Conservation (phyloP, 208 protist species). For the Tritrichomonas musculus region DNA sequence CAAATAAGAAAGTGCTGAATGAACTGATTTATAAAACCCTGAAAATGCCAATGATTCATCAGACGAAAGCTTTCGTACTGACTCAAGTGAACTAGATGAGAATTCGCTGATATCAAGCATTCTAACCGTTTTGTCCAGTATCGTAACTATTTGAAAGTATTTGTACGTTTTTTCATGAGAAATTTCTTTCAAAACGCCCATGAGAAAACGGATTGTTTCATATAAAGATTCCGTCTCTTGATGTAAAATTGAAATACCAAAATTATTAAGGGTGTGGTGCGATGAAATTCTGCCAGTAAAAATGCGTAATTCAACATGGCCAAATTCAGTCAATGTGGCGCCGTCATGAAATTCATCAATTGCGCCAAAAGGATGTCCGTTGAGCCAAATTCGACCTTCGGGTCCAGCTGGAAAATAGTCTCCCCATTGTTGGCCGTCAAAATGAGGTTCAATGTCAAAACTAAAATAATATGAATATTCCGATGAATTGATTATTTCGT, state of each 20-base stretch:
- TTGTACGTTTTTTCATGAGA: neutral
- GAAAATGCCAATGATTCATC: no score
- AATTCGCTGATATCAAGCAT: neutral
- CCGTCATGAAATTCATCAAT: neutral
- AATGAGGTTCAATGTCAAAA: neutral
- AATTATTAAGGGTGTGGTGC: neutral
- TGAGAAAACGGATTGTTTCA: neutral
- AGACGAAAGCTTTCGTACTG: neutral
- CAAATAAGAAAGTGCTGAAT: neutral
- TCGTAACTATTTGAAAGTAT: neutral
- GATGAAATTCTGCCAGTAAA: neutral
- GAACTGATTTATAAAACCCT: neutral
- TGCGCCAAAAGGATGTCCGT: neutral
- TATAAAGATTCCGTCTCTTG: neutral
- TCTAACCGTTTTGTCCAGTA: neutral
- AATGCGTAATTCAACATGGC: neutral
- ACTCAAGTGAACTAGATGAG: neutral
- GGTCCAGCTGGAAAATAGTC: neutral
- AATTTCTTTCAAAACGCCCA: neutral
- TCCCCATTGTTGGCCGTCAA: neutral
- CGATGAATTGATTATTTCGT: no score
- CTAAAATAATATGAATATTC: neutral
- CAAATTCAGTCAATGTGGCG: neutral
- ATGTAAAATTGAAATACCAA: neutral
- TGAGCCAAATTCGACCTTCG: neutral